Evolutionary conservation across 352 stramenopile genomes (phyloP), one percentile per base, ranked within the genome.

Genomic region (Globisporangium okanoganense): DNA sequence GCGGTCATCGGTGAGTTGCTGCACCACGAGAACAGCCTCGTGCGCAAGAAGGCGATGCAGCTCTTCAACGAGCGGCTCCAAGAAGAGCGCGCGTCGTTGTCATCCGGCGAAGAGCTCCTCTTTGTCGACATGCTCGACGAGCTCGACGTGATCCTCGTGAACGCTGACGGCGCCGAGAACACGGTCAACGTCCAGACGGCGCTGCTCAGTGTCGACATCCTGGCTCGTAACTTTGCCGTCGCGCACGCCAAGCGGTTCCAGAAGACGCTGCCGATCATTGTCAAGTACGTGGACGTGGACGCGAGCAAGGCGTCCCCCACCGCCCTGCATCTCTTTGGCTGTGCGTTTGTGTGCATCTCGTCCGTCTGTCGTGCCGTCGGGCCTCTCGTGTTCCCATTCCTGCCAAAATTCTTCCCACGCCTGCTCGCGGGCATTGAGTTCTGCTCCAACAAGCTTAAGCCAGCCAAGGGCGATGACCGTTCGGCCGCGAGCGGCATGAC

Each of bases 111-210:
- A 62, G 75, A 83, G 64, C 65, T 94, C 49, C 66, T 95, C 9
- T 95, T 94, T 57, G 78, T 96, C 14, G 87, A 96, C 50, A 94
- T 96, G 86, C 61, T 96, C 18, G 84, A 91, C 36, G 84, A 94
- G 58, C 71, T 96, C 20, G 72, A 92, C 38, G 55, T 56, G 9
- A 87, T 94, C 18, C 61, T 96, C n/a, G 64, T 69, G 33, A 89
- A 94, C 51, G 51, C 58, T 2, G 75, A 92, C n/a, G 61, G 52
- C 31, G 65, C 41, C 9, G 82, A 94, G 57, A 88, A 80, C 73
- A 88, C 70, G 35, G 73, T 88, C 6, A 93, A 92, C 57, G 78
- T 92, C 38, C 87, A 95, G 71, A 95, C 83, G 1, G 87, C 87
- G 25, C 62, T 94, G 55, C 65, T 96, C 5, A 93, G 82, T 35